These are phyloP conservation scores for Alternaria sp. DNA, from an alignment of 2,329 filamentous ascomycete genomes.

Conservation along the genomic window DNA sequence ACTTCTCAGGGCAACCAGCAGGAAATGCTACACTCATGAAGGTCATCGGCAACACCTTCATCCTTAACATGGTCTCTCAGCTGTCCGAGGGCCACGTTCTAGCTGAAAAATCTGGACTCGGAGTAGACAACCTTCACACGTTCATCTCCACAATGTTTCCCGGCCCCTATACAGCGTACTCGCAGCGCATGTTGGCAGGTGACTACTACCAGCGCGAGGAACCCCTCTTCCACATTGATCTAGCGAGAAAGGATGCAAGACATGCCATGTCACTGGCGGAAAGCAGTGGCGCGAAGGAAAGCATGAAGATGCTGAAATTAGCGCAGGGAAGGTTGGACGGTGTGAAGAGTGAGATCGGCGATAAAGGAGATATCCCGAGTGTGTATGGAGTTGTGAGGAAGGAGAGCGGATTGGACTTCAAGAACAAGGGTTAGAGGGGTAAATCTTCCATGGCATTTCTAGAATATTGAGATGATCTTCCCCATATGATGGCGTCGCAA, in stretches of 20 bases:
- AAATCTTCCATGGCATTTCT: neutral
- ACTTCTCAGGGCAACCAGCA: slow-evolving; percentile 73
- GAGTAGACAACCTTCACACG: slow-evolving; percentile 71
- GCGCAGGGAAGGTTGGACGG: slow-evolving; percentile 71
- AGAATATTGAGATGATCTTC: neutral
- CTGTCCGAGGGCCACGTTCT: slow-evolving; percentile 79
- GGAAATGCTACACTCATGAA: slow-evolving; percentile 77
- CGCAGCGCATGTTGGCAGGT: slow-evolving; percentile 74
- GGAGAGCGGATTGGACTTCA: slow-evolving; percentile 77
- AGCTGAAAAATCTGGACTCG: slow-evolving; percentile 82
- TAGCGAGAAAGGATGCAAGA: slow-evolving; percentile 81
- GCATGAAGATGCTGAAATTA: slow-evolving; percentile 70
- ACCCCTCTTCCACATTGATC: slow-evolving; percentile 83
- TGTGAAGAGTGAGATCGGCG: slow-evolving; percentile 74
- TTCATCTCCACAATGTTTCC: slow-evolving; percentile 79
- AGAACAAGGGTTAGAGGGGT: slow-evolving; percentile 50
- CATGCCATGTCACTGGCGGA: slow-evolving; percentile 76
- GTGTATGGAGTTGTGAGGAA: slow-evolving; percentile 83
- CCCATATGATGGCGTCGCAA: neutral
- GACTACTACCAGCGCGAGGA: slow-evolving; percentile 79
- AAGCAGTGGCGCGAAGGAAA: slow-evolving; percentile 61
- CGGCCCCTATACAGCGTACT: slow-evolving; percentile 78
- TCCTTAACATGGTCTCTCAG: slow-evolving; percentile 82
- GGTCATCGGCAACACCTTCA: slow-evolving; percentile 85
- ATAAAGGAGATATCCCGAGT: slow-evolving; percentile 78